A percentile compares a stretch with the other conserved stretches of the same genome.
These are phyloP conservation scores for Aspergillus pseudoviridinutans DNA, from an alignment of 2,329 filamentous ascomycete species.

Conservation along the genomic window DNA sequence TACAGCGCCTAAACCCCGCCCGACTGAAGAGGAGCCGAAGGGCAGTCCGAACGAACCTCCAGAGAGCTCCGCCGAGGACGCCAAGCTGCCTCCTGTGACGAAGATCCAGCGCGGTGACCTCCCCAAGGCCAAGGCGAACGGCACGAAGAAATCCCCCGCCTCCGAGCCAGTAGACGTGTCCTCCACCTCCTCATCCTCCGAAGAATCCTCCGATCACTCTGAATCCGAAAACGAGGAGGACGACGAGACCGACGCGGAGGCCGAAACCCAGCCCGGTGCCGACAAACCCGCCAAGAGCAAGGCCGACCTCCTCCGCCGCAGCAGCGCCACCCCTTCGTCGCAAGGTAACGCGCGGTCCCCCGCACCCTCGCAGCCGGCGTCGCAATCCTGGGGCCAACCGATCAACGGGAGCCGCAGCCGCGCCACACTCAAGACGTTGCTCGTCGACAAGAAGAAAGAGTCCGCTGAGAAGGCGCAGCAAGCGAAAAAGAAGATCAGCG, in stretches of 20 bases:
- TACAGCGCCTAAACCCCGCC: neutral
- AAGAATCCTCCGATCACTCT: neutral
- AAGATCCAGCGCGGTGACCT: neutral
- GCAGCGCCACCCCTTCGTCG: neutral
- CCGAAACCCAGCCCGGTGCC: neutral
- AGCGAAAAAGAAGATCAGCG: neutral
- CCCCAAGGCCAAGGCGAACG: neutral
- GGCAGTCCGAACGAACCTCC: neutral
- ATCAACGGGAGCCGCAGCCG: neutral
- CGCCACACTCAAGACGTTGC: slow-evolving; percentile 5
- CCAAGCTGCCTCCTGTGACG: neutral
- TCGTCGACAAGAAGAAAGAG: slow-evolving; percentile 5
- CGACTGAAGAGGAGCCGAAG: neutral
- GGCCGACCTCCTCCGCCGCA: neutral
- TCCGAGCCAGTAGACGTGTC: slow-evolving; percentile 1
- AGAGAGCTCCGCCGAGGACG: neutral
- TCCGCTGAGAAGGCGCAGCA: slow-evolving; percentile 4
- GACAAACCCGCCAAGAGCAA: slow-evolving; percentile 3
- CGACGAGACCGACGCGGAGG: neutral
- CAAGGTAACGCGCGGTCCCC: neutral
- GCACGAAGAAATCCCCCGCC: neutral
- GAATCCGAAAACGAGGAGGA: slow-evolving; percentile 1
- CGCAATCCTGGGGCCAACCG: slow-evolving; percentile 4
- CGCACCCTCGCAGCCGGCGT: neutral
- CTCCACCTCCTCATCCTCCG: neutral